Evolutionary conservation across 768 basidiomycete species (phyloP).

Genomic region (Sarcodon aspratus): DNA sequence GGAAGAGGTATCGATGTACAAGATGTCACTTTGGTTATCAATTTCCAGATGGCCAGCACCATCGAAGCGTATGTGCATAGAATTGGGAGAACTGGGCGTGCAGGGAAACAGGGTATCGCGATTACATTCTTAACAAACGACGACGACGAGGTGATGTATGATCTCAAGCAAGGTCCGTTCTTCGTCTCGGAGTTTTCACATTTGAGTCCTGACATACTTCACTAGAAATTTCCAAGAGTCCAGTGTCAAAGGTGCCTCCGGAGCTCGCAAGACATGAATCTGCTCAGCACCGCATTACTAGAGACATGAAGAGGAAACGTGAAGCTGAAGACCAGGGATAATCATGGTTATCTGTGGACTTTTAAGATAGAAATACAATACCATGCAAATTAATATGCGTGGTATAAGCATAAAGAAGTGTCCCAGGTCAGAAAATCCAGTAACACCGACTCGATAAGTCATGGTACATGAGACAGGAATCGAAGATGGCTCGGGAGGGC

Average conservation of each 20-base stretch:
- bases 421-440: no score
- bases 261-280: slow-evolving; percentile 89
- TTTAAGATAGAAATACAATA: neutral
- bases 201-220: slow-evolving; percentile 5
- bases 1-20: slow-evolving; percentile 99
- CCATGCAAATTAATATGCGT: no score
- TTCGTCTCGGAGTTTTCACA: neutral
- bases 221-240: slow-evolving; percentile 87
- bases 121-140: slow-evolving; percentile 96
- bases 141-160: slow-evolving; percentile 98
- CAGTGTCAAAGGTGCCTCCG: slow-evolving; percentile 77
- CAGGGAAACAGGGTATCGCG: slow-evolving; percentile 86
- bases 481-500: no score
- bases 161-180: slow-evolving; percentile 77
- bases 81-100: slow-evolving; percentile 97
- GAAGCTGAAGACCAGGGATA: slow-evolving; percentile 61
- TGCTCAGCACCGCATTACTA: slow-evolving; percentile 82
- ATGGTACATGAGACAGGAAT: no score
- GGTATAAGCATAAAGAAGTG: no score
- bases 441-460: no score
- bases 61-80: slow-evolving; percentile 98
- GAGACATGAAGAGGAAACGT: slow-evolving; percentile 92
- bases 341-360: neutral
- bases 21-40: slow-evolving; percentile 92
- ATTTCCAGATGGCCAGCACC: slow-evolving; percentile 93